These are phyloP conservation scores for Colletotrichum higginsianum DNA, from an alignment of 2,329 filamentous ascomycete species.

Conservation along the genomic window DNA sequence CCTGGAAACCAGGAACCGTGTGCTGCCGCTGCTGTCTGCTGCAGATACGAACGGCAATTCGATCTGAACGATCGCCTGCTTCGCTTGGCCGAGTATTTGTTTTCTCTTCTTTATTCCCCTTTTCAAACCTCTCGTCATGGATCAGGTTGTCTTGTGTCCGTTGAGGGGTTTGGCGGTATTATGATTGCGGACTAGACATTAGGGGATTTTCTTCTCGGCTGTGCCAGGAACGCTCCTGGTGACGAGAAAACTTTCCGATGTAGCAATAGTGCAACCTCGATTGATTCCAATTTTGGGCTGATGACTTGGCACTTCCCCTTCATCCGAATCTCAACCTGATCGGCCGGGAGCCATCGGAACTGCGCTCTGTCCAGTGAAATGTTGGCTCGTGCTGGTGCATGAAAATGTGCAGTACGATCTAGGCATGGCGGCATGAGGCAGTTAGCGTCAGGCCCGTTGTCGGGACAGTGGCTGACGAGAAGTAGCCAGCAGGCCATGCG, in stretches of 20 bases:
- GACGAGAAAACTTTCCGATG: background rate
- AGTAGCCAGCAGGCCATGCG: background rate
- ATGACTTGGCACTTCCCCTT: background rate
- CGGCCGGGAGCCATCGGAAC: background rate
- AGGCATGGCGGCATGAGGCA: background rate
- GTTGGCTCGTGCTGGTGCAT: slow-evolving; percentile 7
- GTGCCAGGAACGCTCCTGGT: background rate
- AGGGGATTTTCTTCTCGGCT: background rate
- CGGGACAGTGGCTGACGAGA: background rate
- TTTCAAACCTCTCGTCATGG: slow-evolving; percentile 11
- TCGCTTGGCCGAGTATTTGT: background rate
- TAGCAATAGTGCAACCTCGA: slow-evolving; percentile 28
- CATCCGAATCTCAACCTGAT: background rate
- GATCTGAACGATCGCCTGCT: background rate
- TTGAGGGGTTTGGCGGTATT: background rate
- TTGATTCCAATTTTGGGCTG: slow-evolving; percentile 20
- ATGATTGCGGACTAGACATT: background rate
- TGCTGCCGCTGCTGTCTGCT: slow-evolving; percentile 1
- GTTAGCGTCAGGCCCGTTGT: background rate
- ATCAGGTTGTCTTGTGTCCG: slow-evolving; percentile 8
- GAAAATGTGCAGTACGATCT: background rate
- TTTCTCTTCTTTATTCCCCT: slow-evolving; percentile 16
- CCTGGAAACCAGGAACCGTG: background rate
- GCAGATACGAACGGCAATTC: background rate
- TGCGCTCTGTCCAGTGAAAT: background rate